phyloP scores from a whole-genome alignment of 108 stramenopile genomes.

The Cyclotella cryptica region DNA sequence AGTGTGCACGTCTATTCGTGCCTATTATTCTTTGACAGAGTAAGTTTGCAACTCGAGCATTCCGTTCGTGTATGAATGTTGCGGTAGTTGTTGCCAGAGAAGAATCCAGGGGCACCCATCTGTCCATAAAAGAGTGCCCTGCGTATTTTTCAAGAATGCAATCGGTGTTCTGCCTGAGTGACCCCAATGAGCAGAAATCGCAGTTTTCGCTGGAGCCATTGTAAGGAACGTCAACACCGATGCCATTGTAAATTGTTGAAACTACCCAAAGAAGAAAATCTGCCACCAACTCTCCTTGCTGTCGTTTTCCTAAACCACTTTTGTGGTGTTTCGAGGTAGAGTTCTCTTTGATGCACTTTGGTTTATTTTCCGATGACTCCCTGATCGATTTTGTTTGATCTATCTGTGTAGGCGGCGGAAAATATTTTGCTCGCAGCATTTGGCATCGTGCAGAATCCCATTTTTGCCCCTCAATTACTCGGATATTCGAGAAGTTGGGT shows the following conservation, averaged over 20 bases:
- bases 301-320: constrained; percentile 60
- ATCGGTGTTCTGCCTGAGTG: neutral
- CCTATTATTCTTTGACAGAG: constrained; percentile 9
- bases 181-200: constrained; percentile 1
- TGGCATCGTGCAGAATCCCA: constrained; percentile 69
- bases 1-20: neutral
- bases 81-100: neutral
- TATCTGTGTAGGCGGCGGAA: constrained; percentile 19
- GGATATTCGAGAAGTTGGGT: constrained; percentile 2
- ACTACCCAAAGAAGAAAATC: constrained; percentile 65
- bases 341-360: neutral
- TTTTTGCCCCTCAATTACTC: constrained; percentile 28
- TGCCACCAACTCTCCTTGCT: constrained; percentile 66
- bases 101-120: constrained; percentile 15
- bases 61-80: no score
- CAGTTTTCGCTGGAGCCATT: neutral
- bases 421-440: constrained; percentile 47
- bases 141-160: neutral
- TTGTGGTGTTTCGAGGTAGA: constrained; percentile 16
- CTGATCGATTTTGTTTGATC: constrained; percentile 14
- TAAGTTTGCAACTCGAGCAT: neutral
- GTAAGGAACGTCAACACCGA: neutral
- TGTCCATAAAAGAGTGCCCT: constrained; percentile 14
- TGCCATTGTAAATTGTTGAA: constrained; percentile 40
- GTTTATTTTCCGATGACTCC: constrained; percentile 9